A percentile compares a stretch with the other conserved stretches of the same genome.
These are phyloP conservation scores for Flaveria robusta DNA, from an alignment of 129 eudicot genomes.

Conservation along the genomic window DNA sequence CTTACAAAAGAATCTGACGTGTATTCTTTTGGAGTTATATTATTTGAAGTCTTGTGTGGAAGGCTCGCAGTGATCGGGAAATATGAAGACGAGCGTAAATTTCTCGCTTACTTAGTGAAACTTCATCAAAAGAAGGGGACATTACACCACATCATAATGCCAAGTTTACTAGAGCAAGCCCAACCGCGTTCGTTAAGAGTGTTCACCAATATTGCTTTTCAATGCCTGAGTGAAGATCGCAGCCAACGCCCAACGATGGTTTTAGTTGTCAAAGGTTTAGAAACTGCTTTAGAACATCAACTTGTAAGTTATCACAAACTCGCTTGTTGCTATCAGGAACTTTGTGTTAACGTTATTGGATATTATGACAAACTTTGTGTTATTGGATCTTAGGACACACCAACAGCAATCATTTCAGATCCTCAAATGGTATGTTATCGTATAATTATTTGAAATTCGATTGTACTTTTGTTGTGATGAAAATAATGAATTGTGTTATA, in stretches of 20 bases:
- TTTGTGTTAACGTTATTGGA: no score
- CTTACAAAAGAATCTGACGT: slow-evolving; percentile 29
- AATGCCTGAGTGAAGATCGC: neutral
- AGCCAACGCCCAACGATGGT: slow-evolving; percentile 18
- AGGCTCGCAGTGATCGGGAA: neutral
- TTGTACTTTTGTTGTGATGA: neutral
- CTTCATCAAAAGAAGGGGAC: neutral
- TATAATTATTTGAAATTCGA: no score
- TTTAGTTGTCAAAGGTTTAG: neutral
- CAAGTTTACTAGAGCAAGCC: neutral
- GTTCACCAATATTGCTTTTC: slow-evolving; percentile 14
- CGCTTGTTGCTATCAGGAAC: neutral
- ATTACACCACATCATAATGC: neutral
- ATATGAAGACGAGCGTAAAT: neutral
- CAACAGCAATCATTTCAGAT: no score
- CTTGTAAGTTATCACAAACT: neutral
- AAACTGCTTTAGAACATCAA: slow-evolving; percentile 18
- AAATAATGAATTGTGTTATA: neutral
- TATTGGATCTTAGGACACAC: neutral
- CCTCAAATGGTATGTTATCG: no score
- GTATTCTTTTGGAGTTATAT: slow-evolving; percentile 28
- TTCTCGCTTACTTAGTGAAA: neutral
- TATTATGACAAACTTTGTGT: neutral
- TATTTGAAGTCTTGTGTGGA: slow-evolving; percentile 24
- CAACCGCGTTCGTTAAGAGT: neutral